phyloP scores from a whole-genome alignment of 2,329 filamentous ascomycete species.

The Chalaropsis thielavioides region DNA sequence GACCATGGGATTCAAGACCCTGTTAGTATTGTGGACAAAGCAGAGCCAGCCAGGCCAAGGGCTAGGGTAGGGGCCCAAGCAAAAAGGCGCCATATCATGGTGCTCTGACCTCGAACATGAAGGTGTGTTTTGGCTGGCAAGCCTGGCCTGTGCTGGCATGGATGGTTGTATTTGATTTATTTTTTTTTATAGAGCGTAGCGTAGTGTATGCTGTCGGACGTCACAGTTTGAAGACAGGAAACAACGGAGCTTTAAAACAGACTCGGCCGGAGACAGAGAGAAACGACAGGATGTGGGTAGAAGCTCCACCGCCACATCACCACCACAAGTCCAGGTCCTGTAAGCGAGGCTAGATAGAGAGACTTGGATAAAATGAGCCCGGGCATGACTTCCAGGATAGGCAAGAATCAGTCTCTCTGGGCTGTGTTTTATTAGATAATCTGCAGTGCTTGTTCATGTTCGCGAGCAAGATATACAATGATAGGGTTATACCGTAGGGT shows the following conservation, averaged over 20 bases:
- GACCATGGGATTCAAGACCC: not conserved
- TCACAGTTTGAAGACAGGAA: not conserved
- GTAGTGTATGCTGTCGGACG: not conserved
- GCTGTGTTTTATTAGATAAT: not conserved
- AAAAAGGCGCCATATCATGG: not conserved
- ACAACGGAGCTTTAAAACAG: not conserved
- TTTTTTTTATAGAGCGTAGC: too few relatives aligned
- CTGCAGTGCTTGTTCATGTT: not conserved
- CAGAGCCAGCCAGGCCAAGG: not conserved
- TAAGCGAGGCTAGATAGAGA: not conserved
- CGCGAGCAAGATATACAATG: not conserved
- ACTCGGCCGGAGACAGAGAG: not conserved
- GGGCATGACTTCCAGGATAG: constrained; percentile 10
- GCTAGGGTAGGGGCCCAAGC: not conserved
- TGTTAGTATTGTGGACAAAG: not conserved
- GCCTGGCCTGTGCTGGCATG: not conserved
- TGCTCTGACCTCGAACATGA: constrained; percentile 2
- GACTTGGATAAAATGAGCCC: not conserved
- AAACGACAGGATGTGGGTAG: not conserved
- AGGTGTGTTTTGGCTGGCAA: not conserved
- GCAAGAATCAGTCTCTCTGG: not conserved
- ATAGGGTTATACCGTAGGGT: not conserved
- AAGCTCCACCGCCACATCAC: not conserved
- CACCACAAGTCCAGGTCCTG: not conserved
- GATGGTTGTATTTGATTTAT: not conserved